Percentiles rank a stretch among this genome's conserved stretches.
Conservation (phyloP, 208 protist genomes). For the Trypanosoma congolense region DNA sequence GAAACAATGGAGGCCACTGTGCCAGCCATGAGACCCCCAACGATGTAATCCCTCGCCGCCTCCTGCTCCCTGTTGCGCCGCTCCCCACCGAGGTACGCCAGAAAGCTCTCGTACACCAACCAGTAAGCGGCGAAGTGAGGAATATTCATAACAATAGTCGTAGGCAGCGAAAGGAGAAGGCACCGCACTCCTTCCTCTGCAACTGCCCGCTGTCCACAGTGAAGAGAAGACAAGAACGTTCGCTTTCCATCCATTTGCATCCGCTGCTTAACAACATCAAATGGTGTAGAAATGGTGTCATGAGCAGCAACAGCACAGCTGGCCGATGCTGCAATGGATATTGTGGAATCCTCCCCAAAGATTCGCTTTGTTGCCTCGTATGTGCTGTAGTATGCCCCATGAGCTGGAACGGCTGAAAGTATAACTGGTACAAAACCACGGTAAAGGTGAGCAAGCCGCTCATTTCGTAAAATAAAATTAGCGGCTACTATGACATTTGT, state of each 20-base stretch:
- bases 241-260: conserved; percentile 85
- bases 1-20: conserved; percentile 79
- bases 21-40: conserved; percentile 80
- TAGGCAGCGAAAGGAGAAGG: conserved; percentile 86
- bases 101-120: conserved; percentile 84
- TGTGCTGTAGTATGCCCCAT: conserved; percentile 88
- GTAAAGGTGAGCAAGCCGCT: conserved; percentile 73
- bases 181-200: conserved; percentile 48
- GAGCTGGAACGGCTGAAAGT: conserved; percentile 83
- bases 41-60: conserved; percentile 52
- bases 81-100: conserved; percentile 29
- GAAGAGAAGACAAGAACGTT: conserved; percentile 40
- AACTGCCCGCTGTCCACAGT: conserved; percentile 46
- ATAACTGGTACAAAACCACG: conserved; percentile 78
- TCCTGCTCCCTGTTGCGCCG: conserved; percentile 45
- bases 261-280: conserved; percentile 93
- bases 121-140: conserved; percentile 91
- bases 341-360: conserved; percentile 39
- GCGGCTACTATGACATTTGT: conserved; percentile 28
- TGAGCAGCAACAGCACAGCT: conserved; percentile 77
- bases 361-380: conserved; percentile 88
- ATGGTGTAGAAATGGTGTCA: conserved; percentile 89
- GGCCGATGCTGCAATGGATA: conserved; percentile 45
- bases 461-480: conserved; percentile 34
- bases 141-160: conserved; percentile 91